Percentiles rank a stretch among this genome's conserved stretches.
Evolutionary conservation across 208 protist genomes (phyloP).

Genomic region (Wallacemonas sp.): DNA sequence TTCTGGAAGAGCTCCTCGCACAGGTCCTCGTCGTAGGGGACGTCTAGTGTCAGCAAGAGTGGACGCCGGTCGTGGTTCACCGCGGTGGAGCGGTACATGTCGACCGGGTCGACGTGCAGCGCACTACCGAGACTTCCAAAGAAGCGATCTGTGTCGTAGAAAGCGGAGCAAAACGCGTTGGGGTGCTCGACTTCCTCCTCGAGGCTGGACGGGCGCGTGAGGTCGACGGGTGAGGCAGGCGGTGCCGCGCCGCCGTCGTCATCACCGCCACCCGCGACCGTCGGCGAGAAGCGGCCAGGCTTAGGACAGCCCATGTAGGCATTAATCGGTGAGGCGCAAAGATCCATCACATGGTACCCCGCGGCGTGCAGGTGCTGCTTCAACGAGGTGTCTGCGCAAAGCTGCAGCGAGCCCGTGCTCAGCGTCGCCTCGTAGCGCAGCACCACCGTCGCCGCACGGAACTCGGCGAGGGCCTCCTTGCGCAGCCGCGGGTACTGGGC

Average conservation of each 20-base stretch:
- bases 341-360: constrained; percentile 83
- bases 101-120: constrained; percentile 50
- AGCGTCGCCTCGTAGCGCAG: constrained; percentile 80
- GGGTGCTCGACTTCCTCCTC: constrained; percentile 41
- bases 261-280: too few relatives aligned
- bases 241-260: neutral
- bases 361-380: constrained; percentile 79
- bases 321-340: constrained; percentile 89
- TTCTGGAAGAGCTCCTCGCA: constrained; percentile 86
- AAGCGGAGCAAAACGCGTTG: constrained; percentile 84
- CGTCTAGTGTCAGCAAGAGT: constrained; percentile 82
- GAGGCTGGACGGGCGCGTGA: constrained; percentile 11
- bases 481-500: constrained; percentile 29
- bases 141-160: constrained; percentile 81
- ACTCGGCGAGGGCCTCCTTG: constrained; percentile 23
- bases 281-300: constrained; percentile 4
- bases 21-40: constrained; percentile 89
- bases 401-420: constrained; percentile 79
- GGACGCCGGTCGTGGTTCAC: constrained; percentile 40
- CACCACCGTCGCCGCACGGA: constrained; percentile 62
- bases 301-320: constrained; percentile 74
- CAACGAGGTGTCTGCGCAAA: constrained; percentile 79
- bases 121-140: constrained; percentile 87
- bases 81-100: constrained; percentile 23
- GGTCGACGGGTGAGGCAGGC: constrained; percentile 1